Percentiles rank a stretch among this genome's conserved stretches.
Conservation (phyloP, 495 filamentous ascomycete species). For the Podospora tetraspora region DNA sequence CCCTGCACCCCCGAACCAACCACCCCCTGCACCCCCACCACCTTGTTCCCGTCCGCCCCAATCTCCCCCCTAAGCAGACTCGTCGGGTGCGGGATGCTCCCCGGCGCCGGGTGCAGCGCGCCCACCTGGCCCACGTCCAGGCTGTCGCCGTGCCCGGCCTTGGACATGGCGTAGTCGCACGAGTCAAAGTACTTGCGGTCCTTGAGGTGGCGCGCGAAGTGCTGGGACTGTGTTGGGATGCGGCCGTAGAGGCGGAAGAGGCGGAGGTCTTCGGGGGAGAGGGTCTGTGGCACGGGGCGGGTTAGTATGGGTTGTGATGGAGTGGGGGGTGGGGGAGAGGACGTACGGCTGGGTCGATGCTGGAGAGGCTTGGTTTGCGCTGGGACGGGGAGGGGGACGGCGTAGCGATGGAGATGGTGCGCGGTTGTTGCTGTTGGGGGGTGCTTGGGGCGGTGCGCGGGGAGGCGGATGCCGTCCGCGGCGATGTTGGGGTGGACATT, state of each 20-base stretch:
- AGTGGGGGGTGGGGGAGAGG: neutral
- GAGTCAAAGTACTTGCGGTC: constrained; percentile 98
- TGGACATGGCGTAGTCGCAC: constrained; percentile 90
- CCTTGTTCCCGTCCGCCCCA: neutral
- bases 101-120: constrained; percentile 80
- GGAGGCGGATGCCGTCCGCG: neutral
- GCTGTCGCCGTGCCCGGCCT: constrained; percentile 86
- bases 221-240: constrained; percentile 82
- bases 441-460: neutral
- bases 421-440: neutral
- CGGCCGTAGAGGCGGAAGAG: constrained; percentile 89
- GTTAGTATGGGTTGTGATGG: neutral
- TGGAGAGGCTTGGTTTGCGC: neutral
- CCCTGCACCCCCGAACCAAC: no score
- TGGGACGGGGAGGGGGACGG: neutral
- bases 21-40: no score
- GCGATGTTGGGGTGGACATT: neutral
- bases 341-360: neutral
- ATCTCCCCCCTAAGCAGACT: neutral
- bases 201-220: constrained; percentile 88
- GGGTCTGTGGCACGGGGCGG: no score
- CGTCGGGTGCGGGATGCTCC: constrained; percentile 77
- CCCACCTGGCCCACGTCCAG: constrained; percentile 83
- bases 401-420: neutral
- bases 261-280: constrained; percentile 7